Conservation (phyloP, 2,329 filamentous ascomycete genomes). For the Monilinia aucupariae region DNA sequence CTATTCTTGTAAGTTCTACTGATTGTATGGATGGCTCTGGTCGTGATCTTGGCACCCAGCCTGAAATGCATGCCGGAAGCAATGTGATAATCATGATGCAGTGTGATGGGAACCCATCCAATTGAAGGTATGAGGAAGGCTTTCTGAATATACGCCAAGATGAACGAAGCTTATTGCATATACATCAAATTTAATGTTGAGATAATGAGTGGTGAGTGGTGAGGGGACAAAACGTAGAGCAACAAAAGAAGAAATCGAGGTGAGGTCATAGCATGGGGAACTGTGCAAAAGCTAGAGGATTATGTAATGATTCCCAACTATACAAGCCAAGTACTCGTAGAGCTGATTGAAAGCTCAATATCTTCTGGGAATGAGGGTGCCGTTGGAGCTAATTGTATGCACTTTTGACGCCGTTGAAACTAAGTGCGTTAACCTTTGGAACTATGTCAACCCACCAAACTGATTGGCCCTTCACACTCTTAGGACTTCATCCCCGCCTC, state of each 20-base stretch:
- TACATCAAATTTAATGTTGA: background rate
- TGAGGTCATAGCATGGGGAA: background rate
- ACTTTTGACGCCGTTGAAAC: background rate
- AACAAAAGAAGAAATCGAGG: background rate
- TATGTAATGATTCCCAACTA: background rate
- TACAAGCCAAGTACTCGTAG: background rate
- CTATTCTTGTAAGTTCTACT: background rate
- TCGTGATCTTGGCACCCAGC: background rate
- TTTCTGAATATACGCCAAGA: background rate
- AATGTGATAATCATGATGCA: background rate
- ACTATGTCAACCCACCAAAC: background rate
- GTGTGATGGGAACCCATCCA: background rate
- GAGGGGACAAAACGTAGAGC: background rate
- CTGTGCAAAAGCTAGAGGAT: background rate
- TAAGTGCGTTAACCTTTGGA: background rate
- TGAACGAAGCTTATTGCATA: background rate
- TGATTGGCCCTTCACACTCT: background rate
- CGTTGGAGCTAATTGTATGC: background rate
- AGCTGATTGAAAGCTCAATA: background rate
- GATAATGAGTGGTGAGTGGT: background rate
- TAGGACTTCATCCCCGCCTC: background rate
- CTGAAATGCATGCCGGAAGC: background rate
- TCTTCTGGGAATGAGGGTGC: background rate
- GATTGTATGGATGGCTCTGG: background rate
- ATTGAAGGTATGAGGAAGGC: background rate